These are phyloP conservation scores for Geranium rotundifolium DNA, from an alignment of 345 rosid genomes.

Conservation along the genomic window DNA sequence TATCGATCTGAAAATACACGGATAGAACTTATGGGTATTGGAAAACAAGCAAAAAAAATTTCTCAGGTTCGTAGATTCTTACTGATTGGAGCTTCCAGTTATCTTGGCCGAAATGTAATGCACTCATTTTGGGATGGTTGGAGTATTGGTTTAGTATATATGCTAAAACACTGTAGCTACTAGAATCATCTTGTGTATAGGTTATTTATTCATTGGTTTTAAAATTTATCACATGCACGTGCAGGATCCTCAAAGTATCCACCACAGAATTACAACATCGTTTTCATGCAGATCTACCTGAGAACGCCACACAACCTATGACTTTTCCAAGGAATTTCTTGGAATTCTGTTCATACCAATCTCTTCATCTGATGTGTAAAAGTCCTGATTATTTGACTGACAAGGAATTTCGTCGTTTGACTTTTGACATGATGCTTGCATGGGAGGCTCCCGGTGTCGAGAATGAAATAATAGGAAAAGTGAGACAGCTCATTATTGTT, in stretches of 20 bases:
- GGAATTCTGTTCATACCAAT: conserved; percentile 71
- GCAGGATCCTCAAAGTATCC: conserved; percentile 57
- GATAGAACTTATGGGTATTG: too few relatives aligned
- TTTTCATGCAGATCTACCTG: conserved; percentile 68
- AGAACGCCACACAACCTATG: conserved; percentile 55
- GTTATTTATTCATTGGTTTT: neutral
- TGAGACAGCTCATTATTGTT: conserved; percentile 18
- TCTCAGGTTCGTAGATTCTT: too few relatives aligned
- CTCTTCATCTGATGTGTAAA: conserved; percentile 34
- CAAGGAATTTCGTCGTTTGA: conserved; percentile 57
- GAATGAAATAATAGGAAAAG: conserved; percentile 30
- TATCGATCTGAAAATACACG: too few relatives aligned
- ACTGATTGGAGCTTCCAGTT: too few relatives aligned
- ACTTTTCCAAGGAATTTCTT: conserved; percentile 62
- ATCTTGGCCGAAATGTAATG: neutral
- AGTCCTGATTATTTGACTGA: conserved; percentile 58
- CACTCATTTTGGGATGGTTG: neutral
- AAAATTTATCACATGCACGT: conserved; percentile 1
- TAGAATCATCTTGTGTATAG: neutral
- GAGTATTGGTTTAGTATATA: too few relatives aligned
- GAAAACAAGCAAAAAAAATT: too few relatives aligned
- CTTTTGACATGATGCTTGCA: conserved; percentile 97
- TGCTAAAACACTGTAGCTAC: neutral
- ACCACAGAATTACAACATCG: conserved; percentile 57
- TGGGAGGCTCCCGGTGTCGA: conserved; percentile 72